phyloP scores from a whole-genome alignment of 139 green algal species.

The Mesotaenium endlicherianum region DNA sequence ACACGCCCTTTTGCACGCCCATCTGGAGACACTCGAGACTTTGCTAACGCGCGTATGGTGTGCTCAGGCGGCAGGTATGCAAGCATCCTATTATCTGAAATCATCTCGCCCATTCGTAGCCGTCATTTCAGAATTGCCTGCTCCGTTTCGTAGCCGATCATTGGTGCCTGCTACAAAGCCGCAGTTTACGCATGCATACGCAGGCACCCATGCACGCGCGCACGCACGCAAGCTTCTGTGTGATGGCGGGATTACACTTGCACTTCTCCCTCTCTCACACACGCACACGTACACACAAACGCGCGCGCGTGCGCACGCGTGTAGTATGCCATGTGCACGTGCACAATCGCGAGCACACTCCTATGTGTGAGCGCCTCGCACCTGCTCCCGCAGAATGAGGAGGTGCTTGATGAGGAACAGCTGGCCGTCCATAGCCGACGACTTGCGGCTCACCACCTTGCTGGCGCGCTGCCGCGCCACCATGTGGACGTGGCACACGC shows the following conservation, averaged over 20 bases:
- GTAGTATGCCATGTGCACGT: neutral
- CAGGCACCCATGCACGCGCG: neutral
- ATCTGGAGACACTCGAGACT: too few relatives aligned
- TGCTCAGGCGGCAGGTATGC: too few relatives aligned
- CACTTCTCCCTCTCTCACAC: too few relatives aligned
- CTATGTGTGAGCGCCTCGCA: neutral
- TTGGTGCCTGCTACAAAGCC: too few relatives aligned
- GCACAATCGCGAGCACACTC: neutral
- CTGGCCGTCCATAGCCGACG: slow-evolving; percentile 71
- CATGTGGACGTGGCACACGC: neutral
- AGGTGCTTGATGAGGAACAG: slow-evolving; percentile 94
- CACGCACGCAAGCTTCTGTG: neutral
- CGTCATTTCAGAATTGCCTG: too few relatives aligned
- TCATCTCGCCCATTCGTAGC: too few relatives aligned
- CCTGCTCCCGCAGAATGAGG: slow-evolving; percentile 85
- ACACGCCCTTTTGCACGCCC: too few relatives aligned
- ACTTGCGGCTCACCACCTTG: slow-evolving; percentile 45
- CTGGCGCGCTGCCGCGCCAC: slow-evolving; percentile 35
- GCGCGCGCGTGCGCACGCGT: neutral
- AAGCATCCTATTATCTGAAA: too few relatives aligned
- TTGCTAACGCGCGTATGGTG: too few relatives aligned
- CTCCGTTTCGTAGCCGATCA: too few relatives aligned
- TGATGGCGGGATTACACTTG: neutral
- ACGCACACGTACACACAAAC: neutral
- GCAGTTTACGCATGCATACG: neutral